Base-by-base conservation (phyloP, 129 eudicot species). In the Sambucus nigra region DNA sequence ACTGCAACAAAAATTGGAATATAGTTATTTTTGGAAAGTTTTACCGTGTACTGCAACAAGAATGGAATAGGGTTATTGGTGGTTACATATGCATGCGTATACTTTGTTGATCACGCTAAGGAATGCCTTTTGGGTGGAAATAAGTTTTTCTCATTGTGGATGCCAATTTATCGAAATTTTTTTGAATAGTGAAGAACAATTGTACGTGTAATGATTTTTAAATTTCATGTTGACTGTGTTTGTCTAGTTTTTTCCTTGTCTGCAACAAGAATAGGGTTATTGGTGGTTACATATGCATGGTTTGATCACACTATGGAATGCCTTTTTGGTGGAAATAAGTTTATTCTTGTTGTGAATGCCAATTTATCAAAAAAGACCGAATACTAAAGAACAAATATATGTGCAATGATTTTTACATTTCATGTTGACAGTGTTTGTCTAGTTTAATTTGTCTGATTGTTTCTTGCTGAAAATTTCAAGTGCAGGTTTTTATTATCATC, bases 401-500 rank as follows among this genome's bases (percentile, higher is more conserved):
- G n/a, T n/a, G n/a, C n/a, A n/a, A n/a, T n/a, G n/a, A n/a, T n/a
- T n/a, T n/a, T n/a, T n/a, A n/a, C n/a, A n/a, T n/a, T n/a, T n/a
- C n/a, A n/a, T 12, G 42, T 35, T 7, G 42, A 2, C 42, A 35
- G 12, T 2, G 13, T 5, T 35, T 35, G 42, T 35, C 13, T 35
- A 35, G 12, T 12, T 35, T 2, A 35, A 1, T 35, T 8, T n/a
- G n/a, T 23, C 25, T 23, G 32, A 61, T 13, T 40, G 25, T 29
- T 45, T 53, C 25, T 68, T 71, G 16, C 53, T 57, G 22, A 14
- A 33, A 57, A 47, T 55, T 44, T 27, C 13, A 22, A 25, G 15
- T 66, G 20, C 79, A 91, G 99, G 99, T 91, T 70, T 91, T 91
- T 71, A 82, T 91, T 58, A 75, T 86, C 59, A 65, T 86, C 62